Conservation (phyloP, 768 basidiomycete species). For the Gloeopeniophorella convolvens region DNA sequence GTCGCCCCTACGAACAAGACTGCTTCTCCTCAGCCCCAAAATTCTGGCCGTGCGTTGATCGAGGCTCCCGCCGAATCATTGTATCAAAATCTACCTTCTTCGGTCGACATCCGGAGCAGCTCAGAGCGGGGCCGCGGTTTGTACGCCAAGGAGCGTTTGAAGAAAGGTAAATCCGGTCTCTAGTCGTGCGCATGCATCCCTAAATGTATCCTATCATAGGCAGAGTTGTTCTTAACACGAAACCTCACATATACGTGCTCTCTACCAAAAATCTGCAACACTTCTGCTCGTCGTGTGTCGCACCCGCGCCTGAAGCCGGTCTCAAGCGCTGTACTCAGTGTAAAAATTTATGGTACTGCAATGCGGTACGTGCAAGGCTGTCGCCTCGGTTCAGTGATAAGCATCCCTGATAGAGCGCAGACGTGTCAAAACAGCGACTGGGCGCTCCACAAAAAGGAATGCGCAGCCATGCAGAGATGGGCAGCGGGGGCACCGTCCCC, state of each 20-base stretch:
- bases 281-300: conserved; percentile 67
- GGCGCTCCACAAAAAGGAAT: conserved; percentile 73
- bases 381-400: background rate
- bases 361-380: conserved; percentile 41
- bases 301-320: conserved; percentile 29
- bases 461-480: conserved; percentile 59
- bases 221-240: conserved; percentile 44
- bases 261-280: conserved; percentile 53
- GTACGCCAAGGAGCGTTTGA: conserved; percentile 20
- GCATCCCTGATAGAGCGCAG: conserved; percentile 29
- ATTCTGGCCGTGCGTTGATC: background rate
- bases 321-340: conserved; percentile 75
- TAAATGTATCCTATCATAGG: conserved; percentile 36
- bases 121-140: conserved; percentile 17
- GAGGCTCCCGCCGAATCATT: conserved; percentile 1
- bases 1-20: too few relatives aligned
- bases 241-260: conserved; percentile 58
- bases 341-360: conserved; percentile 67
- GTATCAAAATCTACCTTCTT: conserved; percentile 12
- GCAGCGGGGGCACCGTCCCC: conserved; percentile 41
- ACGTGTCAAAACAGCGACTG: conserved; percentile 70
- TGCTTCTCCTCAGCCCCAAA: background rate
- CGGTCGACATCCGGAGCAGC: background rate
- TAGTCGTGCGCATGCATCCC: background rate
- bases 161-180: conserved; percentile 6